Conservation (phyloP, 371 early-diverging fungal species). For the Choanephora cucurbitarum region DNA sequence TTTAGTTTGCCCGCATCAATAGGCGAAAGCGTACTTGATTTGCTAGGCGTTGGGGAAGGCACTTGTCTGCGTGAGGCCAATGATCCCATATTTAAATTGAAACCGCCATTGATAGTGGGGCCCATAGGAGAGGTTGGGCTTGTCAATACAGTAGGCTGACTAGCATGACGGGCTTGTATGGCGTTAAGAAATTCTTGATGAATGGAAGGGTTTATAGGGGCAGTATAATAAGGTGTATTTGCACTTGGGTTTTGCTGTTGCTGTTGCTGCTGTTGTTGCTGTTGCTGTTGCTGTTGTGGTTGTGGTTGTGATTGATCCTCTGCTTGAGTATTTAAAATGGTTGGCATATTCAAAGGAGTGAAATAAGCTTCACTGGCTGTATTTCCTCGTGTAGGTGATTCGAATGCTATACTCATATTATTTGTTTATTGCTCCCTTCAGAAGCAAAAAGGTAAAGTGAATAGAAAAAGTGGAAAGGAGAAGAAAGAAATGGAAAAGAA, state of each 20-base stretch:
- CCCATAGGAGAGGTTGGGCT: constrained; percentile 7
- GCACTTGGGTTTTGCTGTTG: constrained; percentile 3
- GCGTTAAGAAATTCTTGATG: constrained; percentile 55
- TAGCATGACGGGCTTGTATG: constrained; percentile 46
- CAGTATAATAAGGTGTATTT: constrained; percentile 52
- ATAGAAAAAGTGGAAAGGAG: constrained; percentile 4
- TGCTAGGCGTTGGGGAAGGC: constrained; percentile 3
- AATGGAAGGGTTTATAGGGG: constrained; percentile 45
- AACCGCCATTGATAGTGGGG: not conserved
- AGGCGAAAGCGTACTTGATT: constrained; percentile 1
- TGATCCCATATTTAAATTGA: constrained; percentile 21
- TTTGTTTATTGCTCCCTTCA: not conserved
- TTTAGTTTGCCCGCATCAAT: constrained; percentile 12
- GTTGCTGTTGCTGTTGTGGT: constrained; percentile 14
- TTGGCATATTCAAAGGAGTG: constrained; percentile 43
- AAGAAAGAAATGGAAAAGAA: constrained; percentile 10
- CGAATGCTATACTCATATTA: constrained; percentile 46
- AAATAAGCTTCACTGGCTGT: constrained; percentile 45
- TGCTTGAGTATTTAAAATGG: constrained; percentile 9
- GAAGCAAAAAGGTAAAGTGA: not conserved
- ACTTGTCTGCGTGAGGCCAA: constrained; percentile 25
- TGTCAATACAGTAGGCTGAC: constrained; percentile 35
- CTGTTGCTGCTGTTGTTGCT: not conserved
- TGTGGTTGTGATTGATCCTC: constrained; percentile 6
- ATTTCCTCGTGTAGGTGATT: constrained; percentile 39